Conservation (phyloP, 768 basidiomycete genomes). For the Suillus alpinus region DNA sequence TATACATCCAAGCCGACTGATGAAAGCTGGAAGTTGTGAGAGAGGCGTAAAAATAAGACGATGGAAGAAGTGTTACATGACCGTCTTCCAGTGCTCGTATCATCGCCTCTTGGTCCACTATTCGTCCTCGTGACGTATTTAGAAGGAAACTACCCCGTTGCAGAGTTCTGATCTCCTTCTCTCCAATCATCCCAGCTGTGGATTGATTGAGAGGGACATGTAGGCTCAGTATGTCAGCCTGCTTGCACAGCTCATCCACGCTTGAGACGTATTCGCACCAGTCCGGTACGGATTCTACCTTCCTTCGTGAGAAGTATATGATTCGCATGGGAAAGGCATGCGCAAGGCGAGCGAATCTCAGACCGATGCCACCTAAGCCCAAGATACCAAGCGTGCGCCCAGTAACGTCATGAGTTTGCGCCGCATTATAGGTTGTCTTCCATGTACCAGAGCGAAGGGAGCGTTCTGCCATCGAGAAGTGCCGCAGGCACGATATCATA, state of each 20-base stretch:
- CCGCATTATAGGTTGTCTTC: slow-evolving; percentile 50
- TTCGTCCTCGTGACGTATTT: slow-evolving; percentile 82
- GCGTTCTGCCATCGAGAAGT: slow-evolving; percentile 62
- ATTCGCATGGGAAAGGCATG: slow-evolving; percentile 84
- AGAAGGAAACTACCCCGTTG: slow-evolving; percentile 72
- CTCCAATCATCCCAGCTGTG: slow-evolving; percentile 68
- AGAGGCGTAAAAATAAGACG: slow-evolving; percentile 7
- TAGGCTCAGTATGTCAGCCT: slow-evolving; percentile 78
- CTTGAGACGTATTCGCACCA: slow-evolving; percentile 77
- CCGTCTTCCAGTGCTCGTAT: slow-evolving; percentile 79
- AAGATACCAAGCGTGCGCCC: slow-evolving; percentile 66
- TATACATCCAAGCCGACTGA: slow-evolving; percentile 80
- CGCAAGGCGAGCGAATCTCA: slow-evolving; percentile 61
- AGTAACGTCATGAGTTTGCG: slow-evolving; percentile 54
- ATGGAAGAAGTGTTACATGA: slow-evolving; percentile 57
- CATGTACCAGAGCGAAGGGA: slow-evolving; percentile 49
- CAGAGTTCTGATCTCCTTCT: slow-evolving; percentile 68
- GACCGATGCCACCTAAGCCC: slow-evolving; percentile 70
- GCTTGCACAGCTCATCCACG: slow-evolving; percentile 56
- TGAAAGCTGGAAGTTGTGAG: slow-evolving; percentile 47
- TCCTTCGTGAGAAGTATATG: slow-evolving; percentile 68
- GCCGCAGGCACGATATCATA: slow-evolving; percentile 67
- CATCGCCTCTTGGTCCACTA: slow-evolving; percentile 84
- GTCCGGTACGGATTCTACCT: slow-evolving; percentile 50
- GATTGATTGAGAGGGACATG: slow-evolving; percentile 74